These are phyloP conservation scores for Cercospora brassicicola DNA, from an alignment of 2,329 filamentous ascomycete species.

Conservation along the genomic window DNA sequence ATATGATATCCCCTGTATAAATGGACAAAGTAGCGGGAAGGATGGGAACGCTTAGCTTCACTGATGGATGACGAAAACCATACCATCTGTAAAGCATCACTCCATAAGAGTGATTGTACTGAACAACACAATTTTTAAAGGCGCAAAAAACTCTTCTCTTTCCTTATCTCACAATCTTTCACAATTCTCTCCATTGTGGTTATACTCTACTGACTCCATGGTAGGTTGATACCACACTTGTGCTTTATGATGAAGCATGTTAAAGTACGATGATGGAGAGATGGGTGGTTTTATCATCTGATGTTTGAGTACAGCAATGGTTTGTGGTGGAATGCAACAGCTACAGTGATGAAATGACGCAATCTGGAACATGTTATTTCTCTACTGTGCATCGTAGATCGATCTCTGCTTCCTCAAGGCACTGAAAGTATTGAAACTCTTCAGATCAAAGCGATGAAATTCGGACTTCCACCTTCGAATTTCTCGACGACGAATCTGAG, in stretches of 20 bases:
- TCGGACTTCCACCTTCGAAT: no score
- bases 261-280: neutral
- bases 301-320: neutral
- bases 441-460: neutral
- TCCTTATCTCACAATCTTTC: neutral
- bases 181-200: neutral
- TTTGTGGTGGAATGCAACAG: no score
- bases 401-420: neutral
- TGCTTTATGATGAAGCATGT: neutral
- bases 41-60: constrained; percentile 18
- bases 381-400: neutral
- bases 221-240: neutral
- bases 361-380: no score
- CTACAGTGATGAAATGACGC: no score
- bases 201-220: neutral
- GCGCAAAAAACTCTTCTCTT: neutral
- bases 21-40: constrained; percentile 23
- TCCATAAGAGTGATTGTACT: constrained; percentile 1
- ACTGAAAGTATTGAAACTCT: neutral
- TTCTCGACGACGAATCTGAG: no score
- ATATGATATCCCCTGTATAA: constrained; percentile 22
- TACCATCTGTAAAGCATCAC: neutral
- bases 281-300: neutral
- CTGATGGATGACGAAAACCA: neutral
- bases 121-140: neutral